Conservation (phyloP, 768 basidiomycete genomes). For the Cytidiella melzeri region DNA sequence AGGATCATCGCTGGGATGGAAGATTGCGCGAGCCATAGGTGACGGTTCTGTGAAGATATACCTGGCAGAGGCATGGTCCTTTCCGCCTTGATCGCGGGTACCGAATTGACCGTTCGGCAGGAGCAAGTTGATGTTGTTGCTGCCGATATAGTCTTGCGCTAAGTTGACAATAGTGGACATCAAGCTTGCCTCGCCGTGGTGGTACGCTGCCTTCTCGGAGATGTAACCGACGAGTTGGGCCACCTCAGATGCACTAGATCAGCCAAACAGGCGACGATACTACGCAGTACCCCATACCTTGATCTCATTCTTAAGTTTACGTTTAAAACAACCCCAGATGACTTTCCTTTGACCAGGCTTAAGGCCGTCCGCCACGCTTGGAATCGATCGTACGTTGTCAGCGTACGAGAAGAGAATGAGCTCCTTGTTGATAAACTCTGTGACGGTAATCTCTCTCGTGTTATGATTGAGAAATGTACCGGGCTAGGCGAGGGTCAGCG, state of each 20-base stretch:
- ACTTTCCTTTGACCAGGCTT: conserved; percentile 98
- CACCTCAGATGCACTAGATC: conserved; percentile 41
- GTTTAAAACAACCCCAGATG: conserved; percentile 93
- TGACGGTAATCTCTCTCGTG: conserved; percentile 76
- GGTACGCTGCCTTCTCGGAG: conserved; percentile 89
- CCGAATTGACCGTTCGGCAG: conserved; percentile 92
- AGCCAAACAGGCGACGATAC: too few relatives aligned
- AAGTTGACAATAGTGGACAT: conserved; percentile 87
- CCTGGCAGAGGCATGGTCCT: conserved; percentile 94
- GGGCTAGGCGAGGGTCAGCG: conserved; percentile 42
- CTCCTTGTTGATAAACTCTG: conserved; percentile 98
- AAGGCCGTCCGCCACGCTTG: conserved; percentile 87
- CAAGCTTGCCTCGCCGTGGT: conserved; percentile 91
- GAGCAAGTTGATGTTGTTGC: conserved; percentile 90
- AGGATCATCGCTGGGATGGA: conserved; percentile 79
- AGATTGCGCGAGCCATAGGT: conserved; percentile 67
- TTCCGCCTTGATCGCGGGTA: conserved; percentile 88
- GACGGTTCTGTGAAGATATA: conserved; percentile 88
- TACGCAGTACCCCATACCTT: too few relatives aligned
- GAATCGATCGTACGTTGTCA: conserved; percentile 97
- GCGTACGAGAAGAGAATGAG: conserved; percentile 99
- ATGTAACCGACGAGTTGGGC: conserved; percentile 96
- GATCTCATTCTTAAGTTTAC: conserved; percentile 86
- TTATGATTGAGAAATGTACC: conserved; percentile 93
- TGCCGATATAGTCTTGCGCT: conserved; percentile 91